Evolutionary conservation across 2,329 filamentous ascomycete species (phyloP), one percentile per base, ranked within the genome.

Genomic region (Chrysoporthe austroafricana): DNA sequence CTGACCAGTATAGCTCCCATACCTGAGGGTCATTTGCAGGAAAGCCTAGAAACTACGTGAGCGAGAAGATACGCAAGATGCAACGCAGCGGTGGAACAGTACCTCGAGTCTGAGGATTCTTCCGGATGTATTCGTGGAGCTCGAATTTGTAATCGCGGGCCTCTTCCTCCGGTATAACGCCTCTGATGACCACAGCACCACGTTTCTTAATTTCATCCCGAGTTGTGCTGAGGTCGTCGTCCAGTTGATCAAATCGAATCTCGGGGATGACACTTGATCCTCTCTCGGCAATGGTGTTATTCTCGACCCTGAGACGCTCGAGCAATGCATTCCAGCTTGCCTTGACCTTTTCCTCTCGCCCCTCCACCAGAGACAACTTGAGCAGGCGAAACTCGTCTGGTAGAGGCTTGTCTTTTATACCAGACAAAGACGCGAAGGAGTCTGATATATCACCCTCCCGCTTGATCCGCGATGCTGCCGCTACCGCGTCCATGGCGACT

Each of bases 1-100:
- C 82, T 0, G 90, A 90, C 91, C 91, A 93, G 78, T 93, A 94
- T 1, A 94, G 80, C 75, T 93, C 91, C 73, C 87, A 92, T 6
- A 94, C 90, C 57, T 91, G 88, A 0, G 90, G 90, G 54, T 89
- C 83, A 58, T 90, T 80, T 0, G 84, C 77, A 0, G 90, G 91
- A 70, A 92, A 94, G 2, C 88, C 90, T 85, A 42, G 14, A 4
- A 42, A 18, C 18, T 5, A n/a, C 7, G 3, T 39, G 16, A 58
- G 36, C 8, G 34, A 14, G 16, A 36, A 58, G 36, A 58, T 16
- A 16, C 2, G 4, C 32, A 42, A 16, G 9, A 6, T 3, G 3
- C 6, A 21, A 9, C 11, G n/a, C 13, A 18, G 52, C 14, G 13
- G 32, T 57, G 11, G 32, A 36, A 14, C 9, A n/a, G 14, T 8